Evolutionary conservation across 768 basidiomycete species (phyloP).

Genomic region (Austroboletus eburneus): DNA sequence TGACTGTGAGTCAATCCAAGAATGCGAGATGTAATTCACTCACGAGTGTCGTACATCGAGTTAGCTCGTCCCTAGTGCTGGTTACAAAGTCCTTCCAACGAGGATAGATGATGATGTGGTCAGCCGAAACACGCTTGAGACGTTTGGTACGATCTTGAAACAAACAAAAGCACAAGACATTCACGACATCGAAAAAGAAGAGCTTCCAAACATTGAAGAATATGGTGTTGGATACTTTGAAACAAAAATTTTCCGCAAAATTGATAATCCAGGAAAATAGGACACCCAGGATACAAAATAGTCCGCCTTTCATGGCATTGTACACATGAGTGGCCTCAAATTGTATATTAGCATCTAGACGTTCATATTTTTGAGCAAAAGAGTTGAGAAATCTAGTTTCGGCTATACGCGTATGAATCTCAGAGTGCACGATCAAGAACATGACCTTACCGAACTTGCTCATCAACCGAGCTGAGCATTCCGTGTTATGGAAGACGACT

Average conservation of each 20-base stretch:
- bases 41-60: constrained; percentile 46
- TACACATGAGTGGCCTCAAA: no score
- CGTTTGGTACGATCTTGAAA: constrained; percentile 40
- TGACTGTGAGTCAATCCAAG: not conserved
- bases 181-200: not conserved
- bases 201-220: constrained; percentile 10
- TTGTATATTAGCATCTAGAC: constrained; percentile 31
- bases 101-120: constrained; percentile 34
- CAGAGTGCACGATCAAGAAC: no score
- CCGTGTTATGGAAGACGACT: not conserved
- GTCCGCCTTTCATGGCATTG: no score
- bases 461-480: not conserved
- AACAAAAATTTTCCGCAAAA: no score
- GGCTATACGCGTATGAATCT: not conserved
- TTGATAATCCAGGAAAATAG: no score
- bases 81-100: constrained; percentile 40
- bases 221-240: no score
- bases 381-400: constrained; percentile 34
- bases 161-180: constrained; percentile 38
- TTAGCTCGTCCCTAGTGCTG: constrained; percentile 43
- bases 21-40: constrained; percentile 5
- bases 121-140: constrained; percentile 43
- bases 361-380: constrained; percentile 35
- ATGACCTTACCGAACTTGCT: not conserved
- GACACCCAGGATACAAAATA: no score